Evolutionary conservation across 805 yeast species (phyloP), one percentile per base, ranked within the genome.

Genomic region (Debaryomyces castellii): DNA sequence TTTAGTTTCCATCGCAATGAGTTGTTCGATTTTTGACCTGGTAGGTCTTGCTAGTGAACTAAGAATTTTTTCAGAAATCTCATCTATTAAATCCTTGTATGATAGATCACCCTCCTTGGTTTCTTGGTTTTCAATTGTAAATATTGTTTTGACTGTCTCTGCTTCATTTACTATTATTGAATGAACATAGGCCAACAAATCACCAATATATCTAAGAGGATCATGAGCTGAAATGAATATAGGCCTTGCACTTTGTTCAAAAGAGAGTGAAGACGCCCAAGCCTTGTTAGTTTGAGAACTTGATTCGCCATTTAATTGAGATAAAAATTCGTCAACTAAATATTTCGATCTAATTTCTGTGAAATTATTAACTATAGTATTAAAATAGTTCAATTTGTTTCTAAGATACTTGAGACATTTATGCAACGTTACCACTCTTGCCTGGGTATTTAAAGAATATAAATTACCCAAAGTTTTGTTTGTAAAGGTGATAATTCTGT

Each of bases 121-220:
- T 56, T 46, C 50, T 3, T 21, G 40, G 1, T 47, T 40, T 9
- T 45, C 55, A 4, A 58, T 33, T 5, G 56, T 54, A 49, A 92
- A 83, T 41, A 92, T 65, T 16, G 82, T 74, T 7, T 75, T 74
- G 4, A 92, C 75, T 24, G 85, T 74, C 58, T 94, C 99, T 34
- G 82, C 76, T 63, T 94, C 99, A 64, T 89, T 88, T 3, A 90
- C 96, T 24, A 90, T 83, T 4, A 88, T 76, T 1, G 91, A 80
- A 60, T 94, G 97, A 1, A 90, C 76, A 70, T 87, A 87, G 0
- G 98, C 98, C 32, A 94, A 68, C 25, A 94, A 75, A 60, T 90
- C 97, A 21, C 97, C 96, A 14, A 89, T 72, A 51, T 83, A 91
- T 45, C 96, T 73, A 21, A 83, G 72, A 1, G 97, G 87, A 60